phyloP scores from a whole-genome alignment of 2,329 filamentous ascomycete genomes.

The Aspergillus jensenii region DNA sequence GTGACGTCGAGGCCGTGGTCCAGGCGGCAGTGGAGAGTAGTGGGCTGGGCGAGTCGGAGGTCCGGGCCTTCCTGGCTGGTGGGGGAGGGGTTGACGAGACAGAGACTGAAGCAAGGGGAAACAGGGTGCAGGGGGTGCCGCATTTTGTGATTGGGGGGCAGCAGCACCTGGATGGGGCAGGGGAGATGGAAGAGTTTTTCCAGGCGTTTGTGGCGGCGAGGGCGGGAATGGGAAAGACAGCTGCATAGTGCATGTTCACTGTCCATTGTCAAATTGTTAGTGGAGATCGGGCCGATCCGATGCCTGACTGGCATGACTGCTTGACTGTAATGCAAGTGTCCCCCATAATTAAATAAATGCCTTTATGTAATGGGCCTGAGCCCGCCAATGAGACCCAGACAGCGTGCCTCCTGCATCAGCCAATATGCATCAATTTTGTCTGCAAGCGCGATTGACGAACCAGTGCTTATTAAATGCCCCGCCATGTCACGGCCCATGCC shows the following conservation, averaged over 20 bases:
- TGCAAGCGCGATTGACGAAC: neutral
- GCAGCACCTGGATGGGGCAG: conserved; percentile 13
- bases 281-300: too few species aligned
- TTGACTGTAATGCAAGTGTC: too few species aligned
- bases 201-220: conserved; percentile 11
- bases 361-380: too few species aligned
- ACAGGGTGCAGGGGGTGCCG: conserved; percentile 18
- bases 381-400: too few species aligned
- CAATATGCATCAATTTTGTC: neutral
- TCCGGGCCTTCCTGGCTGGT: conserved; percentile 14
- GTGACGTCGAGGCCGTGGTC: conserved; percentile 11
- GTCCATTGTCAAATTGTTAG: too few species aligned
- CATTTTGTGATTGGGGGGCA: conserved; percentile 19
- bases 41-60: conserved; percentile 7
- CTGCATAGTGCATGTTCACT: too few species aligned
- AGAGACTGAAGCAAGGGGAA: conserved; percentile 12
- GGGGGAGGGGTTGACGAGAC: conserved; percentile 9
- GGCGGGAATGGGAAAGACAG: neutral
- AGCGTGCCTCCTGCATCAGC: too few species aligned
- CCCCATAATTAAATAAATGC: too few species aligned
- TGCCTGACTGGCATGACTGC: too few species aligned
- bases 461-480: neutral
- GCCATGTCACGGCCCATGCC: neutral
- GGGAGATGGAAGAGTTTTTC: conserved; percentile 20
- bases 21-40: conserved; percentile 8